Evolutionary conservation across 805 yeast species (phyloP).

Genomic region (Sugiyamaella americana): DNA sequence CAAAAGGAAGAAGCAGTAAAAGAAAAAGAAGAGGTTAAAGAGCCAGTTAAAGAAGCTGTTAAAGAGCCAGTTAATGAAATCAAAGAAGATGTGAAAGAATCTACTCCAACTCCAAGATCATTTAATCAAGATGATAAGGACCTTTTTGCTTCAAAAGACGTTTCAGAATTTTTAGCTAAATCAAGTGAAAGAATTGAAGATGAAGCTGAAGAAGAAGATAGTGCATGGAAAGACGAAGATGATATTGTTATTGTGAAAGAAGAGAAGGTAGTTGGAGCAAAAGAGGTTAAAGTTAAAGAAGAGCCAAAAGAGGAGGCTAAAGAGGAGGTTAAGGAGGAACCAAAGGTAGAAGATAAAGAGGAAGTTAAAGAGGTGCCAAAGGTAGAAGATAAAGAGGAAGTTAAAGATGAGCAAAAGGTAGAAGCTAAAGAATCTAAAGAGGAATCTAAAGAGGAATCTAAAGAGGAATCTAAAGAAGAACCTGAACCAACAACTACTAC

Average conservation of each 20-base stretch:
- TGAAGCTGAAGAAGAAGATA: conserved; percentile 1
- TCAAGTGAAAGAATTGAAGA: background rate
- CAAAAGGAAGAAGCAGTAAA: conserved; percentile 14
- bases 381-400: too few species aligned
- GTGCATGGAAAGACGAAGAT: background rate
- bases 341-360: too few species aligned
- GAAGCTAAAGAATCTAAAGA: conserved; percentile 18
- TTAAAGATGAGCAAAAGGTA: conserved; percentile 13
- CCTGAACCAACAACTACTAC: conserved; percentile 3
- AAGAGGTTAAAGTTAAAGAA: background rate
- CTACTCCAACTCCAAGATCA: conserved; percentile 28
- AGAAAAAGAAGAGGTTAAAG: conserved; percentile 16
- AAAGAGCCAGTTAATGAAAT: conserved; percentile 11
- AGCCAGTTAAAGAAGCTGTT: background rate
- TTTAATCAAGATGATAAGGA: conserved; percentile 44
- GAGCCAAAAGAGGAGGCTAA: conserved; percentile 4
- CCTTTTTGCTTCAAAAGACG: conserved; percentile 43
- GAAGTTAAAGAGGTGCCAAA: conserved; percentile 12
- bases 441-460: conserved; percentile 13
- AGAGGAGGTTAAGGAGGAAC: background rate
- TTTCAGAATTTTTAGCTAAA: conserved; percentile 37
- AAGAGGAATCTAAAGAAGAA: conserved; percentile 1
- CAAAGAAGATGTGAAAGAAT: background rate
- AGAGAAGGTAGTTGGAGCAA: background rate
- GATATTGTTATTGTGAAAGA: background rate